Evolutionary conservation across 2,329 filamentous ascomycete genomes (phyloP).

Genomic region (Hypoxylon sp.): DNA sequence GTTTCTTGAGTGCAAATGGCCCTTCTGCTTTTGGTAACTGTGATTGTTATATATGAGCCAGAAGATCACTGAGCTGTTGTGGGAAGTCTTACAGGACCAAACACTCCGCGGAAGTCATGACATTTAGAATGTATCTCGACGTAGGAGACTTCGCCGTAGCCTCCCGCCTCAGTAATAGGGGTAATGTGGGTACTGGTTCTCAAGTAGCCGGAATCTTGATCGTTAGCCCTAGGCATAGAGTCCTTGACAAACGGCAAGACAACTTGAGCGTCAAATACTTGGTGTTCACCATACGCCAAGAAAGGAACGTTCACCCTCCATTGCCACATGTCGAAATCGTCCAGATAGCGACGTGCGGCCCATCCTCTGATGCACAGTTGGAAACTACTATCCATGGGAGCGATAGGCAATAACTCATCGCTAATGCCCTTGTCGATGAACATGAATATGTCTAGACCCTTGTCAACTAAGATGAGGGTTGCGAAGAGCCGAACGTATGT

Average conservation of each 20-base stretch:
- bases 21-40: slow-evolving; percentile 18
- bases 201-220: not conserved
- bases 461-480: slow-evolving; percentile 12
- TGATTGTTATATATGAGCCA: not conserved
- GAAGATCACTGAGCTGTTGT: not conserved
- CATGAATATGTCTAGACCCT: slow-evolving; percentile 8
- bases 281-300: slow-evolving; percentile 2
- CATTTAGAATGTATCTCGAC: slow-evolving; percentile 27
- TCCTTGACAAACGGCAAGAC: slow-evolving; percentile 15
- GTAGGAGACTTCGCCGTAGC: slow-evolving; percentile 24
- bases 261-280: slow-evolving; percentile 4
- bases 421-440: slow-evolving; percentile 24
- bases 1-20: slow-evolving; percentile 22
- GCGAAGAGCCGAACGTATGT: slow-evolving; percentile 29
- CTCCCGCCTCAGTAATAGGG: slow-evolving; percentile 8
- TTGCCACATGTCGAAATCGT: slow-evolving; percentile 20
- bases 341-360: not conserved
- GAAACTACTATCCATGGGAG: not conserved
- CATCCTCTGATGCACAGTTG: not conserved
- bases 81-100: slow-evolving; percentile 12
- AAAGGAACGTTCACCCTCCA: slow-evolving; percentile 30
- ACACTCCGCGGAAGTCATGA: slow-evolving; percentile 18
- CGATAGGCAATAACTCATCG: slow-evolving; percentile 13
- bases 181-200: not conserved
- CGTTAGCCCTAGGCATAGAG: not conserved